Base-by-base conservation (phyloP, 2,329 filamentous ascomycete genomes). In the Colletotrichum trifolii region DNA sequence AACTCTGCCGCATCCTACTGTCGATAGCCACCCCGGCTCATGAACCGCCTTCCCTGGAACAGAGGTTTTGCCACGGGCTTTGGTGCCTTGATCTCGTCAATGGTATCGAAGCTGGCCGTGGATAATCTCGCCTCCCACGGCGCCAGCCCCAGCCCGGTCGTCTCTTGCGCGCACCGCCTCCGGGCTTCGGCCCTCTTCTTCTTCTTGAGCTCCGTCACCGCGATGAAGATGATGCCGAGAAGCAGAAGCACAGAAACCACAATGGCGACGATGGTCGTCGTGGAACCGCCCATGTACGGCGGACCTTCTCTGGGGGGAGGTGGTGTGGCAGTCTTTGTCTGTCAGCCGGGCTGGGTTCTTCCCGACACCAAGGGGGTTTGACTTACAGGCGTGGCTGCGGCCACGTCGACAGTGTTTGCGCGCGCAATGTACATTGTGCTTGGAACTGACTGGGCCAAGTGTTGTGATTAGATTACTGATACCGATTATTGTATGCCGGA, bases 181-280 rank as follows among this genome's bases (percentile, higher is more conserved):
- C 36, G 13, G 0, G n/a, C 50, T 12, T 45, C 50, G 2, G 33
- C 12, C 7, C 34, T 39, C 50, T 64, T 45, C 50, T 64, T 61
- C 39, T 50, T 50, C 38, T 53, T 54, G 35, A 61, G 17, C 39
- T 64, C 62, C 3, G 11, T 42, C 0, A 55, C 10, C 10, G 57
- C 17, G 7, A 64, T 52, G 1, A 25, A 25, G 5, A 36, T 9
- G n/a, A 61, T 39, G 8, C n/a, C 43, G 8, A 54, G 13, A 5
- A 64, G 17, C 11, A 64, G 45, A 2, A 64, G 11, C 7, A 61
- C 15, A 8, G 43, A 56, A 2, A 64, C 62, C 2, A 52, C 38
- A 1, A 55, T 50, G n/a, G 62, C 62, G 12, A 61, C 43, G 2
- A 38, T 39, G 4, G 57, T 55, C 5, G 35, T 48, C 4, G 50